Conservation (phyloP, 306 rosid genomes). For the Dryas alaskensis region DNA sequence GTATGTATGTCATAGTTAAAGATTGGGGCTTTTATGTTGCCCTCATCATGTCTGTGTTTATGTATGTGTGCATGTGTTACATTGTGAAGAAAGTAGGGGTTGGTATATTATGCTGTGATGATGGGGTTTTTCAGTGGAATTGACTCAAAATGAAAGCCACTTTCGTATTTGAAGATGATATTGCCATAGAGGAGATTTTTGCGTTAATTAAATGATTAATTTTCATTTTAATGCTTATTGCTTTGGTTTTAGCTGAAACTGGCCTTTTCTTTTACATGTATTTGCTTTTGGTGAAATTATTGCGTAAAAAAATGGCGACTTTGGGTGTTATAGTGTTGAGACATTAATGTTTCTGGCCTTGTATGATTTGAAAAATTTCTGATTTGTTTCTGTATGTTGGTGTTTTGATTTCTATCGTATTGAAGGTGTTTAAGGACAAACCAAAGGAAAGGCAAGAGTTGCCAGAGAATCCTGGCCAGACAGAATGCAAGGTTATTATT, state of each 20-base stretch:
- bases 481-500: slow-evolving; percentile 86
- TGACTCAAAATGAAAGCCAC: background rate
- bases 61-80: background rate
- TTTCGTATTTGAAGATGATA: background rate
- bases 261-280: background rate
- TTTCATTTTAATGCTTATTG: background rate
- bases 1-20: too few relatives aligned
- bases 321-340: background rate
- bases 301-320: background rate
- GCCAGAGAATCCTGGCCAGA: slow-evolving; percentile 47
- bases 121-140: background rate
- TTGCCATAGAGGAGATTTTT: background rate
- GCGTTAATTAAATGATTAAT: background rate
- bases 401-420: slow-evolving; percentile 22
- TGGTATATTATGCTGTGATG: background rate
- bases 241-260: background rate
- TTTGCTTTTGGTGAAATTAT: background rate
- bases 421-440: slow-evolving; percentile 59
- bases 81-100: background rate
- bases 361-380: background rate
- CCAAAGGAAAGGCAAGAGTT: slow-evolving; percentile 53
- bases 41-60: background rate
- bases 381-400: slow-evolving; percentile 18
- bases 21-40: too few relatives aligned
- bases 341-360: background rate